Evolutionary conservation across 2,329 filamentous ascomycete genomes (phyloP).

Genomic region (Macrophomina tecta): DNA sequence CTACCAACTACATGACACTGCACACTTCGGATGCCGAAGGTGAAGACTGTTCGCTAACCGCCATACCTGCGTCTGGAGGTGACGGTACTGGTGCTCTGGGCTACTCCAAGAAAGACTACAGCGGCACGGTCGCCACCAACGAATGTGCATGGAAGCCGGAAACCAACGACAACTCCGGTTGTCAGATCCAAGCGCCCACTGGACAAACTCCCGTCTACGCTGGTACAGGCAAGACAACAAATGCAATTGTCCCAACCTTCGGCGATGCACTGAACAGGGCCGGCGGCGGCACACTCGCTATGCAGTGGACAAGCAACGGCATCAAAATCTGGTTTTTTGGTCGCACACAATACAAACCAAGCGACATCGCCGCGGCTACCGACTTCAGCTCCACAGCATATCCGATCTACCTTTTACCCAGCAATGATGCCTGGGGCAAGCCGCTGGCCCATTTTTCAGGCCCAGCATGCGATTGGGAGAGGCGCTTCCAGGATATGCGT

Average conservation of each 20-base stretch:
- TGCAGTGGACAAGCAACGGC: constrained; percentile 44
- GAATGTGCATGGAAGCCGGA: constrained; percentile 34
- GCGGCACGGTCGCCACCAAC: constrained; percentile 55
- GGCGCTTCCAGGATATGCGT: constrained; percentile 38
- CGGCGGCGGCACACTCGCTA: constrained; percentile 49
- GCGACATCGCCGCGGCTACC: constrained; percentile 33
- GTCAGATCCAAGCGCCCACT: constrained; percentile 40
- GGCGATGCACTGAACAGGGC: constrained; percentile 42
- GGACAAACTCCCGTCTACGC: constrained; percentile 24
- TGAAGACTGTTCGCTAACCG: constrained; percentile 21
- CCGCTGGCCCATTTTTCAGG: constrained; percentile 49
- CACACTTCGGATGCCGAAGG: constrained; percentile 39
- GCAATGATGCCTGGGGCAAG: constrained; percentile 35
- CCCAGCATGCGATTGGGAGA: constrained; percentile 52
- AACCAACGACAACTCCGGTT: constrained; percentile 42
- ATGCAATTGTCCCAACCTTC: constrained; percentile 39
- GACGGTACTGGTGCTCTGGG: constrained; percentile 4
- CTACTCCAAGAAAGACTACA: constrained; percentile 5
- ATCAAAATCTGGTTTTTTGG: constrained; percentile 51
- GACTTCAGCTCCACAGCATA: constrained; percentile 12
- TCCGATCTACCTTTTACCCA: constrained; percentile 26
- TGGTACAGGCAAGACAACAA: background rate
- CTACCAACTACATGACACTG: constrained; percentile 39
- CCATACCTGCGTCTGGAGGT: constrained; percentile 17
- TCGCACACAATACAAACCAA: background rate